Base-by-base conservation (phyloP, 1,284 basidiomycete species). In the Trametes pubescens region DNA sequence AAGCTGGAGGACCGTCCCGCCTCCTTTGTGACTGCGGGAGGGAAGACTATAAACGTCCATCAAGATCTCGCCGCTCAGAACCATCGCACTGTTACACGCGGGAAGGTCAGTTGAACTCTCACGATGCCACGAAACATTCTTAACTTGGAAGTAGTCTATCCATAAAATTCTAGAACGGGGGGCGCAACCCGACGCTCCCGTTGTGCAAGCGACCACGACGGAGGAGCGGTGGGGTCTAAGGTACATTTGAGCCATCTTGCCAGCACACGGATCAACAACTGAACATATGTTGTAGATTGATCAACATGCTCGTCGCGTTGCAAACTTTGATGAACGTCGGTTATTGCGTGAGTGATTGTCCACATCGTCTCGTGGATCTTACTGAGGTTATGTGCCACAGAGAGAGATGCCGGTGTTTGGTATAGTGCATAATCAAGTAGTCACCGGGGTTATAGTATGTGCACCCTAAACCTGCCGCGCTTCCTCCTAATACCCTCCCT, bases 111-210 rank as follows among this genome's bases (percentile, higher is more conserved):
- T 78, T 0, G 54, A 32, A 6, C 22, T 21, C 21, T 18, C 22
- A 11, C 6, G 21, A 21, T 7, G 22, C 16, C 21, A n/a, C 4
- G 43, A 7, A 14, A 8, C 13, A 21, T 26, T 1, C 21, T 60
- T 58, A 24, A 59, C n/a, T 21, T 49, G 4, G 14, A 22, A 18
- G 14, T 34, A 88, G 92, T 81, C 81, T 26, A 81, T 96, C 0
- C 95, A 98, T 77, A 91, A 91, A 69, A 81, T 85, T 48, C 81
- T 98, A 18, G 94, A 98, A 74, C 80, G 82, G 22, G 90, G 95
- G 72, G 80, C 96, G 11, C 84, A 84, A 43, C 84, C 89, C 0
- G 84, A 86, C 34, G 84, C 86, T 63, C 71, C 91, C 11, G 43
- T 76, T 13, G 82, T 94, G 1, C 73, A 77, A 1, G 74, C 84